A percentile compares a stretch with the other conserved stretches of the same genome.
Evolutionary conservation across 1,284 basidiomycete genomes (phyloP).

Genomic region (Pseudozyma hubeiensis): DNA sequence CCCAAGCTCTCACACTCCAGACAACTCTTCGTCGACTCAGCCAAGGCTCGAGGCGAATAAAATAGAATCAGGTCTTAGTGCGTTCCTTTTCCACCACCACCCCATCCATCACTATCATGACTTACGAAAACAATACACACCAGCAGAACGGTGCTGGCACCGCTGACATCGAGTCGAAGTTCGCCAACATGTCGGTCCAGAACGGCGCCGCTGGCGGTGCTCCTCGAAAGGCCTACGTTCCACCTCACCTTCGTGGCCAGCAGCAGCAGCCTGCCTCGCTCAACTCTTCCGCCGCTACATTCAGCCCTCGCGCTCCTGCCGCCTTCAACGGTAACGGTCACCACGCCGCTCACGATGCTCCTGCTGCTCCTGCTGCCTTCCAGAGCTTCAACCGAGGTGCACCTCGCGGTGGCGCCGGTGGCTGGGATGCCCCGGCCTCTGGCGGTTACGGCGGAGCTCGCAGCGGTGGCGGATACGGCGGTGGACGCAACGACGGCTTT

Average conservation of each 20-base stretch:
- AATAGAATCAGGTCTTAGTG: neutral
- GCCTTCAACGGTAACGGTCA: slow-evolving; percentile 49
- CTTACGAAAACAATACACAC: slow-evolving; percentile 58
- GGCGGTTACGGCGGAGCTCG: slow-evolving; percentile 53
- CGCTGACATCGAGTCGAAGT: slow-evolving; percentile 82
- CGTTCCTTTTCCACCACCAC: slow-evolving; percentile 18
- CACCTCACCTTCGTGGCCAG: slow-evolving; percentile 83
- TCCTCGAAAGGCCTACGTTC: slow-evolving; percentile 86
- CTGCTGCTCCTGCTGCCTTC: slow-evolving; percentile 56
- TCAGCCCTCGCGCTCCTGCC: slow-evolving; percentile 52
- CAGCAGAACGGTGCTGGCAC: slow-evolving; percentile 70
- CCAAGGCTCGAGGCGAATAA: slow-evolving; percentile 7
- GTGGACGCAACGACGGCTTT: slow-evolving; percentile 68
- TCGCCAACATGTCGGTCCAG: slow-evolving; percentile 70
- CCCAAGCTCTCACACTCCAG: too few relatives aligned
- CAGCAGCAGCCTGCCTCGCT: slow-evolving; percentile 59
- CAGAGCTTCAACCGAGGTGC: slow-evolving; percentile 55
- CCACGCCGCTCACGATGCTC: slow-evolving; percentile 27
- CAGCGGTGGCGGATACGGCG: slow-evolving; percentile 46
- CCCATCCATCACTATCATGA: slow-evolving; percentile 44
- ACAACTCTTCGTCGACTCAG: slow-evolving; percentile 28
- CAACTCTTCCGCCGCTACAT: slow-evolving; percentile 47
- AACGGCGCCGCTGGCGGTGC: slow-evolving; percentile 66
- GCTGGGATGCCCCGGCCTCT: slow-evolving; percentile 44
- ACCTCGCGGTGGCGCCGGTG: slow-evolving; percentile 53